Evolutionary conservation across 768 basidiomycete species (phyloP), one percentile per base, ranked within the genome.

Genomic region (Mycena rosella): DNA sequence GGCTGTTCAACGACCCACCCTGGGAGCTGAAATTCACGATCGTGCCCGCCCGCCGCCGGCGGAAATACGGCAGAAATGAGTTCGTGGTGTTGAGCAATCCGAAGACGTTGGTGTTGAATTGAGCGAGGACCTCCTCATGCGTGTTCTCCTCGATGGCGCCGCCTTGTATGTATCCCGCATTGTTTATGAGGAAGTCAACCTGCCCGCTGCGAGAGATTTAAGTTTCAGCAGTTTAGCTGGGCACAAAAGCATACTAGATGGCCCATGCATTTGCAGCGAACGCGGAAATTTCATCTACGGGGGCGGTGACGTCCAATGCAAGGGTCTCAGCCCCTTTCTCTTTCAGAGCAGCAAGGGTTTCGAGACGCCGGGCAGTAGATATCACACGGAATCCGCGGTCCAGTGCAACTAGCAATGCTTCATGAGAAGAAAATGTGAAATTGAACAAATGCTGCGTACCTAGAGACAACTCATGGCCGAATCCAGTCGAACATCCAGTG

Each of bases 141-240:
- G 42, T 70, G 56, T 56, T 65, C 51, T 77, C 79, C 60, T 80
- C 78, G 30, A 80, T 59, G 2, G 76, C 72, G 47, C 78, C 76
- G 29, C 70, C 62, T 29, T 60, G 65, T 6, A 75, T 54, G 60
- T 78, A 78, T 13, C 75, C 79, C 1, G 80, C 79, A 52, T 78
- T 78, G 64, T 79, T 80, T 6, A 81, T 73, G 2, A 81, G 67
- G n/a, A 77, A 74, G 53, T 81, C 80, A 20, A 81, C 63, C n/a
- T 69, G 75, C 1, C 75, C 78, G 55, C 70, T 71, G 20, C 0
- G 48, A 15, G n/a, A 27, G 5, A 9, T 5, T 6, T 32, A 49
- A 42, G 26, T 14, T 29, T 20, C 17, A 32, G 7, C 1, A 18
- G 29, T 24, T 15, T 1, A 5, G 20, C 27, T 3, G 38, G 18